Evolutionary conservation across 768 basidiomycete genomes (phyloP), one percentile per base, ranked within the genome.

Genomic region (Lactarius akahatsu): DNA sequence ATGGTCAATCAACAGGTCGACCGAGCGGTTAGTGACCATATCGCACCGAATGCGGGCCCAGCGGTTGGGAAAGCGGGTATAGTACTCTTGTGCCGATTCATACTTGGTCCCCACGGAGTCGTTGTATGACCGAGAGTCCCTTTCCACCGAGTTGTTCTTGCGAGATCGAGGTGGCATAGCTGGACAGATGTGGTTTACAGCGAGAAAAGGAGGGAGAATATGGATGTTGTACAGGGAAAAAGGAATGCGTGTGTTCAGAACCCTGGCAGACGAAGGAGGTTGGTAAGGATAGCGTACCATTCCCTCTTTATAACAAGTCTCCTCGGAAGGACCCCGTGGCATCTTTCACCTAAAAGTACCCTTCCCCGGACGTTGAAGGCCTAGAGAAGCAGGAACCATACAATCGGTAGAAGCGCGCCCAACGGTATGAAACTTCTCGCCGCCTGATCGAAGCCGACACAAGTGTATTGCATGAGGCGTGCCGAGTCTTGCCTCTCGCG

Each of bases 21-120:
- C 10, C 20, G 16, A 40, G 23, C 6, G 26, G 2, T 23, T 2
- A 13, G 15, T 15, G 36, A 43, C 23, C 6, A 16, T 6, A 2
- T 41, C 60, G n/a, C 13, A 61, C 60, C 60, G 60, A 20, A 61
- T 61, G 28, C 60, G 41, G 18, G 60, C 43, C 60, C 60, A 61
- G 18, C 28, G 1, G 20, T 61, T 61, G 32, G 60, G 60, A 61
- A 32, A 61, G 34, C 43, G 60, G 11, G 43, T 50, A 50, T 61
- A 61, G n/a, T 61, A 61, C 1, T 50, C 28, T 38, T 47, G 60
- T n/a, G 11, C 1, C 13, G 38, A 58, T 15, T 16, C 57, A n/a
- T 58, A 58, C 56, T 57, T 34, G 10, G 36, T 26, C 30, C n/a
- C 32, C 57, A 11, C 23, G 8, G n/a, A 40, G 1, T 20, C 30